Evolutionary conservation across 139 green algal genomes (phyloP).

Genomic region (Yamagishiella unicocca): DNA sequence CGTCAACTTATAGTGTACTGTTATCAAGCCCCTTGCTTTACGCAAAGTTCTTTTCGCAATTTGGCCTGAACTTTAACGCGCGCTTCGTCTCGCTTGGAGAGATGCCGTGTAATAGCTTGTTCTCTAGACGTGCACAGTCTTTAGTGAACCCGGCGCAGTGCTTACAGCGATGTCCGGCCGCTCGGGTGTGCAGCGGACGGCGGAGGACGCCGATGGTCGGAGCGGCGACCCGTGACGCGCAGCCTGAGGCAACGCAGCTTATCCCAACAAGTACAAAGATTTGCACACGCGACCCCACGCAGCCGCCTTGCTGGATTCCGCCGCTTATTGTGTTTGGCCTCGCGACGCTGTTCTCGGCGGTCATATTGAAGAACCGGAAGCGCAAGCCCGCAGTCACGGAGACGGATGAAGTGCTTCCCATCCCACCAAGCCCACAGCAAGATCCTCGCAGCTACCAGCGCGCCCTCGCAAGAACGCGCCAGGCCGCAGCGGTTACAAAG

Average conservation of each 20-base stretch:
- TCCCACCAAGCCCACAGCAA: constrained; percentile 48
- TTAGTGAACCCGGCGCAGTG: neutral
- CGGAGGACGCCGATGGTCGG: neutral
- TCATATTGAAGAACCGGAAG: constrained; percentile 45
- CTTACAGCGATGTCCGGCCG: neutral
- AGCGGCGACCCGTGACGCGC: neutral
- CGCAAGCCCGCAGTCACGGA: constrained; percentile 42
- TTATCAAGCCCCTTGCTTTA: no score
- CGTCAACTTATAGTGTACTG: no score
- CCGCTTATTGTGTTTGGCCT: constrained; percentile 39
- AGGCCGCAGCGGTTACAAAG: constrained; percentile 73
- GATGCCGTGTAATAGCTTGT: neutral
- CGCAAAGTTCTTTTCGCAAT: no score
- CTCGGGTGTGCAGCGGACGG: neutral
- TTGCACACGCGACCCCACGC: constrained; percentile 14
- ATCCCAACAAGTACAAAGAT: neutral
- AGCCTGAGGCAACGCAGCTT: neutral
- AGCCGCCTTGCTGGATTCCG: constrained; percentile 47
- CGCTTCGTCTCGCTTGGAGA: neutral
- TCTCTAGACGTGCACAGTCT: neutral
- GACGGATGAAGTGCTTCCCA: constrained; percentile 20
- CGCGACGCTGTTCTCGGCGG: constrained; percentile 20
- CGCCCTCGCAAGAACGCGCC: constrained; percentile 78
- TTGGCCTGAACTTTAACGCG: constrained; percentile 30
- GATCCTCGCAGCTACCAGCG: constrained; percentile 70